phyloP scores from a whole-genome alignment of 495 filamentous ascomycete genomes.

The Polyplosphaeria fusca region DNA sequence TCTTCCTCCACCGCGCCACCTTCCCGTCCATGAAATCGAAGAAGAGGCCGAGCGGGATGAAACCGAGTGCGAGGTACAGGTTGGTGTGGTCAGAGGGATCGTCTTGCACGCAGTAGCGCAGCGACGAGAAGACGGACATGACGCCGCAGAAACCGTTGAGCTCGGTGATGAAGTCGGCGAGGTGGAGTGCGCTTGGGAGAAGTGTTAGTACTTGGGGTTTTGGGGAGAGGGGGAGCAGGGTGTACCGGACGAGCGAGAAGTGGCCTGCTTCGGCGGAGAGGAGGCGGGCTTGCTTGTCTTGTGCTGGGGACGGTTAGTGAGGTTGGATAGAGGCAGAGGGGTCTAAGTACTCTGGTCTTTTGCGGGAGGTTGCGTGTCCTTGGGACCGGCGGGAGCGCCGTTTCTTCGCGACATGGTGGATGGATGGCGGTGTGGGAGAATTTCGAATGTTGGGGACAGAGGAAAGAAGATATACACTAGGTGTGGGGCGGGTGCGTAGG shows the following conservation, averaged over 20 bases:
- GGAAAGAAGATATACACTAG: no score
- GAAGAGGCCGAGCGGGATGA: constrained; percentile 92
- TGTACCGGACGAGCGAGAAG: constrained; percentile 74
- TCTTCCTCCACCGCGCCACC: constrained; percentile 91
- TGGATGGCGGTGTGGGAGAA: no score
- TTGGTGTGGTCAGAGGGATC: constrained; percentile 61
- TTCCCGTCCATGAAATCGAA: constrained; percentile 99
- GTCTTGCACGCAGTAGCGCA: constrained; percentile 81
- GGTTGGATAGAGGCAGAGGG: not conserved
- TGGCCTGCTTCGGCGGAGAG: constrained; percentile 69
- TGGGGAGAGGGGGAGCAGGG: constrained; percentile 93
- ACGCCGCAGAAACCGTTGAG: constrained; percentile 91
- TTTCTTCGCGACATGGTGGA: constrained; percentile 38
- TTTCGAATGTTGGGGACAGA: no score
- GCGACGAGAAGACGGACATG: constrained; percentile 92
- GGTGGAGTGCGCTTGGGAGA: constrained; percentile 77
- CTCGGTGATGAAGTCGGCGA: constrained; percentile 93
- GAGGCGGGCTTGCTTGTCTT: constrained; percentile 83
- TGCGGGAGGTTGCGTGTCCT: constrained; percentile 19
- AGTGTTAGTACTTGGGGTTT: no score
- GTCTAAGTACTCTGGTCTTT: constrained; percentile 14
- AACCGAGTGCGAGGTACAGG: constrained; percentile 76
- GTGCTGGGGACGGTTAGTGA: constrained; percentile 21
- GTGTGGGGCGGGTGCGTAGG: no score
- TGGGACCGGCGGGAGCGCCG: constrained; percentile 34